A percentile compares a stretch with the other conserved stretches of the same genome.
phyloP scores from a whole-genome alignment of 768 basidiomycete species.

The Lactarius quietus region DNA sequence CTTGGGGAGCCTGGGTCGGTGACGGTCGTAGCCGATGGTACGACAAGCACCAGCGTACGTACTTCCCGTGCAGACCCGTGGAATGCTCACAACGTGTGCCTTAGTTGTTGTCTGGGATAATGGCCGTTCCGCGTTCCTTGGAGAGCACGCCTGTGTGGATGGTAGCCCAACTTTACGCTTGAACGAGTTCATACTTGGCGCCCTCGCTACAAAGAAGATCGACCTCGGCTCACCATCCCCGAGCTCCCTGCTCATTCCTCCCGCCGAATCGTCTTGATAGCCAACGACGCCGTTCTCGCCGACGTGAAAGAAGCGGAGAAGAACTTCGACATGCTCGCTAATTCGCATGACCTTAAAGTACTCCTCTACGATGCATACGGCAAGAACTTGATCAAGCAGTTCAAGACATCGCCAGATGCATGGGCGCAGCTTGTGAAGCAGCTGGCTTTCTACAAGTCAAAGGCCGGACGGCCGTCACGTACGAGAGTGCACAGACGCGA shows the following conservation, averaged over 20 bases:
- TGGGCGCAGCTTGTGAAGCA: slow-evolving; percentile 96
- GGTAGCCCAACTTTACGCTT: slow-evolving; percentile 92
- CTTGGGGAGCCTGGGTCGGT: slow-evolving; percentile 84
- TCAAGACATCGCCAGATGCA: slow-evolving; percentile 86
- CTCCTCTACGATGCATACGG: slow-evolving; percentile 56
- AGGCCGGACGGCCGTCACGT: slow-evolving; percentile 71
- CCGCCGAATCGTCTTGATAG: slow-evolving; percentile 68
- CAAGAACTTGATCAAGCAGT: slow-evolving; percentile 78
- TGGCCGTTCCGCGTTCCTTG: slow-evolving; percentile 90
- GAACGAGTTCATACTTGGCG: slow-evolving; percentile 89
- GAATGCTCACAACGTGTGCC: slow-evolving; percentile 15
- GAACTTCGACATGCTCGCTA: slow-evolving; percentile 74
- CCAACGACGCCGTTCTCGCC: slow-evolving; percentile 50
- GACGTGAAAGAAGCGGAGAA: slow-evolving; percentile 57
- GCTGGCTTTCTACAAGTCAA: slow-evolving; percentile 87
- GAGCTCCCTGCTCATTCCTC: slow-evolving; percentile 32
- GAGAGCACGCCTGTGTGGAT: slow-evolving; percentile 87
- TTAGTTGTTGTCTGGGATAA: slow-evolving; percentile 92
- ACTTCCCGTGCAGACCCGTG: neutral
- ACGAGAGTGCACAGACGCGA: slow-evolving; percentile 93
- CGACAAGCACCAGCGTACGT: slow-evolving; percentile 92
- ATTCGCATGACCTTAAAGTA: slow-evolving; percentile 62
- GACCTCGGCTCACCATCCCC: slow-evolving; percentile 57
- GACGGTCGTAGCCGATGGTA: slow-evolving; percentile 90
- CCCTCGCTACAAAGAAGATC: slow-evolving; percentile 66